Evolutionary conservation across 495 filamentous ascomycete genomes (phyloP).

Genomic region (Lasiosphaeria hispida): DNA sequence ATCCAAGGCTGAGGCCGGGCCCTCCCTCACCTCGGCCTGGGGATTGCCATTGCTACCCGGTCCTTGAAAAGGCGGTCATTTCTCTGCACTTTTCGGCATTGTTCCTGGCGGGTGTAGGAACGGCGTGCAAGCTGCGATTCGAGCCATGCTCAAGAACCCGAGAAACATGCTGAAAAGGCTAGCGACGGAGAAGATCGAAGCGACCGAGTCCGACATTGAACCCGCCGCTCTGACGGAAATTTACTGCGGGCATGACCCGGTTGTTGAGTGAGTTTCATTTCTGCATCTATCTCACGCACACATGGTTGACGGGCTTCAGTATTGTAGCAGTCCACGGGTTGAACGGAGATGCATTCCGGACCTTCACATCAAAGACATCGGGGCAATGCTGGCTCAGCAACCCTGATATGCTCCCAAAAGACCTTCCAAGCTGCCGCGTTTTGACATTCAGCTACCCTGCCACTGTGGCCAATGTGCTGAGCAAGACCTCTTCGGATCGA

Average conservation of each 20-base stretch:
- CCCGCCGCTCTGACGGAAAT: constrained; percentile 7
- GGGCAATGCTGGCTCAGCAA: constrained; percentile 6
- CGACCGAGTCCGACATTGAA: not conserved
- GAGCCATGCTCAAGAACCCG: not conserved
- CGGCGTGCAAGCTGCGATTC: not conserved
- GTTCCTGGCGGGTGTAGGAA: too few relatives aligned
- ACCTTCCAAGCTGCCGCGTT: constrained; percentile 5
- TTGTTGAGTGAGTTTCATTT: not conserved
- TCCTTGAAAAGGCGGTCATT: too few relatives aligned
- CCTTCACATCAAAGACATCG: not conserved
- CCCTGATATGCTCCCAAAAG: constrained; percentile 7
- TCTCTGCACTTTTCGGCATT: too few relatives aligned
- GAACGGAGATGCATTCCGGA: constrained; percentile 7
- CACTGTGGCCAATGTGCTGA: constrained; percentile 1
- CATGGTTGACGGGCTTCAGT: not conserved
- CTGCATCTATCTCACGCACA: not conserved
- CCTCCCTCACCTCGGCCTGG: too few relatives aligned
- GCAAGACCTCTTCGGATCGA: constrained; percentile 8
- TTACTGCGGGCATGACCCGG: constrained; percentile 2
- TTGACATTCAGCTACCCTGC: constrained; percentile 10
- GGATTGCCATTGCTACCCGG: too few relatives aligned
- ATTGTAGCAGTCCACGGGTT: constrained; percentile 5
- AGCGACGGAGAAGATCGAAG: not conserved
- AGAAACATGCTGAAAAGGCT: constrained; percentile 2
- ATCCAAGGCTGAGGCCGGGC: too few relatives aligned